A percentile compares a stretch with the other conserved stretches of the same genome.
These are phyloP conservation scores for Elaeis oleifera DNA, from an alignment of 202 grass and related monocot species.

Conservation along the genomic window DNA sequence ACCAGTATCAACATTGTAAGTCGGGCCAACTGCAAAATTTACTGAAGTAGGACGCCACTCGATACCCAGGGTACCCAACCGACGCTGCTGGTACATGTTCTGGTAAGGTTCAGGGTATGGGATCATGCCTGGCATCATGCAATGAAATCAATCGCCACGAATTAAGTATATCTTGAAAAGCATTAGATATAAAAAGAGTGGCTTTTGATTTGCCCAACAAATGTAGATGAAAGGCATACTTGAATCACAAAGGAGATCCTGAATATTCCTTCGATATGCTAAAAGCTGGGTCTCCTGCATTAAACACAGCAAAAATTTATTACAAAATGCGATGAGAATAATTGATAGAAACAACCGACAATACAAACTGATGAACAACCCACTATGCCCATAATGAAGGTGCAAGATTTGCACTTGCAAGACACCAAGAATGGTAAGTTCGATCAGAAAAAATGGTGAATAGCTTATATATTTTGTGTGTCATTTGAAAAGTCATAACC, in stretches of 20 bases:
- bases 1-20: conserved; percentile 78
- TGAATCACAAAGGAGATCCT: conserved; percentile 90
- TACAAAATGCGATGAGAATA: conserved; percentile 8
- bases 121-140: conserved; percentile 60
- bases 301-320: conserved; percentile 5
- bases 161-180: too few relatives aligned
- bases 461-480: too few relatives aligned
- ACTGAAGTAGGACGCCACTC: conserved; percentile 81
- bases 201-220: too few relatives aligned
- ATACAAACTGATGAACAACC: too few relatives aligned
- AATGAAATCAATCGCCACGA: too few relatives aligned
- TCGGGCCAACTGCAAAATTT: conserved; percentile 84
- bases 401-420: too few relatives aligned
- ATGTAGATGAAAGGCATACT: conserved; percentile 25
- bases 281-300: conserved; percentile 80
- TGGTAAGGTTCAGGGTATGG: conserved; percentile 92
- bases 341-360: too few relatives aligned
- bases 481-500: too few relatives aligned
- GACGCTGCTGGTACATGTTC: conserved; percentile 83
- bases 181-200: too few relatives aligned
- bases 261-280: conserved; percentile 87
- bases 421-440: too few relatives aligned
- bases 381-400: too few relatives aligned
- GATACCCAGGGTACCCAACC: conserved; percentile 72
- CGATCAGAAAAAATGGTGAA: too few relatives aligned